phyloP scores from a whole-genome alignment of 2,329 filamentous ascomycete genomes.

The Colletotrichum melonis region DNA sequence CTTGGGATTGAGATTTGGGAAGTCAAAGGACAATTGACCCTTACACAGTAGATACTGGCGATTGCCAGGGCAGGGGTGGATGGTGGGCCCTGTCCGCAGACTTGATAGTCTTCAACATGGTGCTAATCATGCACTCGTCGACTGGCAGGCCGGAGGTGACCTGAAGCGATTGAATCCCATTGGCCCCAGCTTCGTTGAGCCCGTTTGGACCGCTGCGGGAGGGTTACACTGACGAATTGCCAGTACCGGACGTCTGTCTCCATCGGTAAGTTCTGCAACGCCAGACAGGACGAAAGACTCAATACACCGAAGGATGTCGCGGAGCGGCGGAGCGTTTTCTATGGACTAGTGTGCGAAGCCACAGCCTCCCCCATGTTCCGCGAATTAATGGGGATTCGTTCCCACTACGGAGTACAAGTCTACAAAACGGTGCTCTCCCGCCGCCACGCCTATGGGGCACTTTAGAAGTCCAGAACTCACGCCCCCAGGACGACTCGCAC shows the following conservation, averaged over 20 bases:
- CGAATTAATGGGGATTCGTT: background rate
- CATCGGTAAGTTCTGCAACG: background rate
- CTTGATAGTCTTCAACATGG: background rate
- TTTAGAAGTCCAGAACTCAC: too few relatives aligned
- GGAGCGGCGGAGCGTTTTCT: background rate
- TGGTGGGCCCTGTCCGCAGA: background rate
- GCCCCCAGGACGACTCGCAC: background rate
- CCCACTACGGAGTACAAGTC: background rate
- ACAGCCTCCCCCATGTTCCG: background rate
- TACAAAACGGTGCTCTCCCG: background rate
- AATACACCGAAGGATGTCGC: background rate
- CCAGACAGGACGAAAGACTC: too few relatives aligned
- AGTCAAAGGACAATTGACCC: background rate
- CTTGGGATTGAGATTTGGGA: background rate
- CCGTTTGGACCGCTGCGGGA: background rate
- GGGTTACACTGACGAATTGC: background rate
- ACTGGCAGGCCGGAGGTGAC: background rate
- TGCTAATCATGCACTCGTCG: background rate
- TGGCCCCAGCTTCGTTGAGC: background rate
- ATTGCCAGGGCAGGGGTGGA: background rate
- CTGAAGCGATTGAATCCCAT: background rate
- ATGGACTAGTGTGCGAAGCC: too few relatives aligned
- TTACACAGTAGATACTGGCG: background rate
- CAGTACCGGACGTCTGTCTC: background rate
- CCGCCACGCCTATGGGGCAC: background rate